Evolutionary conservation across 1,284 basidiomycete species (phyloP).

Genomic region (Vanrija humicola): DNA sequence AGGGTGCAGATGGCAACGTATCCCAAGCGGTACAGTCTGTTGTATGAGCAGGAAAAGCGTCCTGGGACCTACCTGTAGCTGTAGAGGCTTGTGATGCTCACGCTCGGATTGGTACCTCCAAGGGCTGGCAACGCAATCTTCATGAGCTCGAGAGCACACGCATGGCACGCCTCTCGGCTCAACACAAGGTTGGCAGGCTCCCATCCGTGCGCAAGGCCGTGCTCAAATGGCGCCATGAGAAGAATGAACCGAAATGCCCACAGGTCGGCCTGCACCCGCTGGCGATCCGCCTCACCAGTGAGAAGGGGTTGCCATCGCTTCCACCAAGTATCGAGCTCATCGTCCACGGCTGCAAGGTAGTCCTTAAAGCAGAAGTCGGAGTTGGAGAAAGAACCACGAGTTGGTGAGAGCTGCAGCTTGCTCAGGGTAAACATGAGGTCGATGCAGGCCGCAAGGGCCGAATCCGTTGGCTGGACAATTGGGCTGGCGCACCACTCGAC

Average conservation of each 20-base stretch:
- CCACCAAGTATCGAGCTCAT: slow-evolving; percentile 6
- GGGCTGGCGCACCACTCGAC: not conserved
- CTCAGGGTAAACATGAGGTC: not conserved
- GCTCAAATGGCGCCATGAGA: slow-evolving; percentile 17
- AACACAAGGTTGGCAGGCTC: not conserved
- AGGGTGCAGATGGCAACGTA: slow-evolving; percentile 16
- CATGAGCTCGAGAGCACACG: not conserved
- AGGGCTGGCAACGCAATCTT: not conserved
- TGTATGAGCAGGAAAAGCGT: not conserved
- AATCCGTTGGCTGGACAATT: not conserved
- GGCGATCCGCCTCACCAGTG: slow-evolving; percentile 1
- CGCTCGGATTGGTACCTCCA: not conserved
- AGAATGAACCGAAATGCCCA: slow-evolving; percentile 15
- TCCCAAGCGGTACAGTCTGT: slow-evolving; percentile 15
- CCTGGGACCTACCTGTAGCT: not conserved
- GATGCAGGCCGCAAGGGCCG: not conserved
- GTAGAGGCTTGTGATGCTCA: not conserved
- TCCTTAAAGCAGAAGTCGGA: not conserved
- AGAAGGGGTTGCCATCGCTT: not conserved
- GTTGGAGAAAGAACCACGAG: not conserved
- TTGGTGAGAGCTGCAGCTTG: not conserved
- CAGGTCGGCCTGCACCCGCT: slow-evolving; percentile 10
- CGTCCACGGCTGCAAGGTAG: slow-evolving; percentile 7
- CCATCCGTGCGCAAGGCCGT: not conserved
- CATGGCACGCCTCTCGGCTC: not conserved